A percentile compares a stretch with the other conserved stretches of the same genome.
These are phyloP conservation scores for Paramyrothecium roridum DNA, from an alignment of 2,329 filamentous ascomycete species.

Conservation along the genomic window DNA sequence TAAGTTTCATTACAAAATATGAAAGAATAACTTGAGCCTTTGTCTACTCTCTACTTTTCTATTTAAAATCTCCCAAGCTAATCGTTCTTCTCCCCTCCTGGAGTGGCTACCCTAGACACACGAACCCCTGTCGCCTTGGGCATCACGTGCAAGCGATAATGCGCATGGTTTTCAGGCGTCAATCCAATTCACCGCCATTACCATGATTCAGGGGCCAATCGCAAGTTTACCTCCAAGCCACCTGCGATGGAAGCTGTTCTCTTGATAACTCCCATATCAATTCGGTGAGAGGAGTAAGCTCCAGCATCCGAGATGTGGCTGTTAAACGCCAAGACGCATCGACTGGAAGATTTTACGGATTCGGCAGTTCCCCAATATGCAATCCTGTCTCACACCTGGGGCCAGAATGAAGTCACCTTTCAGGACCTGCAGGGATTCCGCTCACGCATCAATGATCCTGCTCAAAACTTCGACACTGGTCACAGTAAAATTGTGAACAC, in stretches of 20 bases:
- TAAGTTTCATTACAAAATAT: too few species aligned
- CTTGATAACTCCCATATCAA: background rate
- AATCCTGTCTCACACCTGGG: slow-evolving; percentile 28
- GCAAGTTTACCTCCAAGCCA: background rate
- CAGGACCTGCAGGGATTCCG: slow-evolving; percentile 5
- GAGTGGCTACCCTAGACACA: too few species aligned
- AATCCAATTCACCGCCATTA: background rate
- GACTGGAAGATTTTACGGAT: background rate
- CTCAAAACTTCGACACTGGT: background rate
- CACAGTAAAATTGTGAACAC: slow-evolving; percentile 3
- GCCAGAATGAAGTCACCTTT: slow-evolving; percentile 16
- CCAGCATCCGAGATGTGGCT: background rate
- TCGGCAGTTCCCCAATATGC: slow-evolving; percentile 14
- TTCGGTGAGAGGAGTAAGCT: background rate
- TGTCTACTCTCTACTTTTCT: too few species aligned
- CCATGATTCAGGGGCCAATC: background rate
- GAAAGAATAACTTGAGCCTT: too few species aligned
- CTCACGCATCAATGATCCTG: background rate
- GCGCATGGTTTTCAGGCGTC: background rate
- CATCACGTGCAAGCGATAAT: background rate
- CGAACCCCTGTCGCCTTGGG: too few species aligned
- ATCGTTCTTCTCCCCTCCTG: too few species aligned
- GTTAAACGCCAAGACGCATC: slow-evolving; percentile 1
- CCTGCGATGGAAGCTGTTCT: background rate
- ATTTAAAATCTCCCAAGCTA: too few species aligned